Evolutionary conservation across 106 monocot species (phyloP), one percentile per base, ranked within the genome.

Genomic region (Narthecium ossifragum): DNA sequence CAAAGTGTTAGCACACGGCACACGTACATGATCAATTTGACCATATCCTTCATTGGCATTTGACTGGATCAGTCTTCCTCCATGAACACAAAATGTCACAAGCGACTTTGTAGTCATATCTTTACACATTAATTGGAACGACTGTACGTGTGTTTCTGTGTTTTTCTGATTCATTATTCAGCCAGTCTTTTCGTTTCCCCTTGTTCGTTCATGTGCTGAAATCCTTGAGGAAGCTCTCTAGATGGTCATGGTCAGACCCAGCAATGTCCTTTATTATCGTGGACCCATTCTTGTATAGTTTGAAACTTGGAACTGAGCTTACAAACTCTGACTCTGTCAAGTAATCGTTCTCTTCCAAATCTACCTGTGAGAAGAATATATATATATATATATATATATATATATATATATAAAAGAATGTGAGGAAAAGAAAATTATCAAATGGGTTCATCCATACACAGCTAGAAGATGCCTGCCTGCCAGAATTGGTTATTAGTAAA

Each of bases 211-310:
- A 68, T 5, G 32, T 62, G 29, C 26, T 56, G 36, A 62, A 61
- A 32, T 18, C 39, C 30, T 24, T 55, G 31, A 75, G 51, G 33
- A 30, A 53, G 45, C 15, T 62, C 71, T 61, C 61, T 24, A 71
- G 50, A 30, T 51, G 28, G 0, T 62, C 20, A 6, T 20, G 36
- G 33, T 72, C 62, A 24, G 59, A 67, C n/a, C 43, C 71, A n/a
- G 27, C 57, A 34, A 78, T 41, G 40, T 51, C 71, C 57, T 67
- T 65, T 2, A 78, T 29, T 30, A 27, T n/a, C n/a, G n/a, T 56
- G 50, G 49, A 55, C 23, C 66, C 77, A 39, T 71, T 67, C 55
- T 43, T 77, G 67, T 77, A 72, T 5, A 72, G 14, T 30, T 61
- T 61, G 48, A 77, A 77, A 2, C 21, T 26, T 8, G 77, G 77